Base-by-base conservation (phyloP, 2,329 filamentous ascomycete genomes). In the Leptographium wingfieldii region DNA sequence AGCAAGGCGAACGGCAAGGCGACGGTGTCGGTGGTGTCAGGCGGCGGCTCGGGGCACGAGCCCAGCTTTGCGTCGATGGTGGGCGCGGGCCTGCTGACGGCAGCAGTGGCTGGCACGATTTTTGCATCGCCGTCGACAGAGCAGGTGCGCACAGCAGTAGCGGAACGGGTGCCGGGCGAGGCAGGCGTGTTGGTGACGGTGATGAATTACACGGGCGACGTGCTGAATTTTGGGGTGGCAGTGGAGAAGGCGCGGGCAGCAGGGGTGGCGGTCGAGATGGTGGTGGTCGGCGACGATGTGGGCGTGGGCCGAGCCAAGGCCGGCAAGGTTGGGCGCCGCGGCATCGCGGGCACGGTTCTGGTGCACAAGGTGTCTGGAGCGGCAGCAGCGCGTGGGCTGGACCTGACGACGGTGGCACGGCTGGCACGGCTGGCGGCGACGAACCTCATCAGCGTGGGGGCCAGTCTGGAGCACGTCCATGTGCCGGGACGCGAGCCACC, bases 201-300 rank as follows among this genome's bases (percentile, higher is more conserved):
- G 35, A 96, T 95, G 89, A 96, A 96, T 72, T 95, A 95, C 73
- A 95, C 90, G 1, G 88, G 88, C 46, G 88, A 92, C 70, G 83
- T 96, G 59, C 80, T 96, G 66, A 95, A 96, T 74, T 96, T 96
- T 69, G 92, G 91, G 59, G 87, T 96, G 81, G 92, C 87, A 0
- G 89, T 94, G 10, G 92, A 96, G 73, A 96, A 96, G 76, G 91
- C 91, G 19, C 86, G 87, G 61, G 90, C 90, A 1, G 82, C 84
- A 0, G 92, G 90, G 0, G 73, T 90, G 29, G 74, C 84, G 22
- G 88, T 89, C 0, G 88, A 95, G 70, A 95, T 96, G 87, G 84
- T 95, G 11, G 87, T 95, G 10, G 90, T 96, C 9, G 90, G 86
- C 6, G 92, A 97, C 68, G 92, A 97, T 72, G 91, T 92, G 3